Evolutionary conservation across 2,329 filamentous ascomycete species (phyloP).

Genomic region (Nothomitra cinnamomea): DNA sequence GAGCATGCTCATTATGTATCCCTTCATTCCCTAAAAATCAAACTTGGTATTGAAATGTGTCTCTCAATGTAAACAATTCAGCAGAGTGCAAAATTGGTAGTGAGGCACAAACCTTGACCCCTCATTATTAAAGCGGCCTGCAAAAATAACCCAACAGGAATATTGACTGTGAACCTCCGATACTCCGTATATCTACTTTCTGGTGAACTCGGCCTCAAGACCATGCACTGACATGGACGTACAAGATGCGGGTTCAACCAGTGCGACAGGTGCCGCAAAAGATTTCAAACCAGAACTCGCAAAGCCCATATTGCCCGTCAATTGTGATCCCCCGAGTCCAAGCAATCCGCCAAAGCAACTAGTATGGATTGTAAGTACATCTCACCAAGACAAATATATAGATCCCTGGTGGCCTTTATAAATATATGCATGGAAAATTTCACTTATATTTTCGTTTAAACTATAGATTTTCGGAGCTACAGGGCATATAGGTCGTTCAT

Average conservation of each 20-base stretch:
- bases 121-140: neutral
- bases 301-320: slow-evolving; percentile 45
- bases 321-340: slow-evolving; percentile 67
- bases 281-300: neutral
- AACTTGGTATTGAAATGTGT: no score
- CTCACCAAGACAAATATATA: neutral
- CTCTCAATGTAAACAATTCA: no score
- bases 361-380: slow-evolving; percentile 64
- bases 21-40: neutral
- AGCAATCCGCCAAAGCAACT: slow-evolving; percentile 54
- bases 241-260: neutral
- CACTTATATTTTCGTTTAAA: neutral
- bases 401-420: neutral
- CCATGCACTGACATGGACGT: neutral
- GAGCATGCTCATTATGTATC: neutral
- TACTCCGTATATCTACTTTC: no score
- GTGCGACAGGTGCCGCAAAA: neutral
- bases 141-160: neutral
- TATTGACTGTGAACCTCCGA: neutral
- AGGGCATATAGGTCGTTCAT: slow-evolving; percentile 87
- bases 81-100: no score
- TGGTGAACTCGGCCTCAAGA: neutral
- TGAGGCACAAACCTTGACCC: neutral
- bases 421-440: no score
- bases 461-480: slow-evolving; percentile 77